Conservation (phyloP, 1,139 yeast species). For the Candida glucosophila region DNA sequence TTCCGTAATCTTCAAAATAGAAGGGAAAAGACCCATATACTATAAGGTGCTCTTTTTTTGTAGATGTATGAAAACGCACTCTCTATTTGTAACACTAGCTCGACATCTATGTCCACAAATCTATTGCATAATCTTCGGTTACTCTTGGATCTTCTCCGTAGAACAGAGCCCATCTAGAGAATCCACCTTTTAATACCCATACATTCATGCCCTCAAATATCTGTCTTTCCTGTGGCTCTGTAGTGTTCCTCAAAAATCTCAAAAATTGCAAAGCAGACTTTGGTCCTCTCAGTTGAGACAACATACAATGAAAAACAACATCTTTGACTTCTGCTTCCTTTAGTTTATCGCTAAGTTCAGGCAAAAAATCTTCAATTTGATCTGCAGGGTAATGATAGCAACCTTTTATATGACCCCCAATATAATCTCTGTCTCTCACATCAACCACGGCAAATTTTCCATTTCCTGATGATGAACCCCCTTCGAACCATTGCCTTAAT, state of each 20-base stretch:
- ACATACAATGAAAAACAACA: conserved; percentile 83
- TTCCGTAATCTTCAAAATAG: too few relatives aligned
- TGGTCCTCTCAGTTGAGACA: conserved; percentile 89
- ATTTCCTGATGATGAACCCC: conserved; percentile 22
- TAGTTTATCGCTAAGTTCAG: conserved; percentile 32
- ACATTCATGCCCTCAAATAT: conserved; percentile 38
- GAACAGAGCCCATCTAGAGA: conserved; percentile 67
- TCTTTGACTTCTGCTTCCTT: conserved; percentile 28
- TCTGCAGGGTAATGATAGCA: conserved; percentile 57
- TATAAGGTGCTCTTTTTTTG: too few relatives aligned
- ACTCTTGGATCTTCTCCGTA: conserved; percentile 61
- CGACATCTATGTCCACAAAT: conserved; percentile 50
- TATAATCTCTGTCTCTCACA: conserved; percentile 73
- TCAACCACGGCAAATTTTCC: conserved; percentile 65
- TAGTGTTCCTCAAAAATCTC: conserved; percentile 38
- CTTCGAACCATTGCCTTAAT: conserved; percentile 37
- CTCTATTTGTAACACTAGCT: too few relatives aligned
- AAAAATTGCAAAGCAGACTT: conserved; percentile 64
- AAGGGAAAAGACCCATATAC: conserved; percentile 1
- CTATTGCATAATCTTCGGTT: conserved; percentile 59
- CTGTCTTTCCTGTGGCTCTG: conserved; percentile 16
- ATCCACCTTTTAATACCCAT: conserved; percentile 78
- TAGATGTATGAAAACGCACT: too few relatives aligned
- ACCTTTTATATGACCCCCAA: conserved; percentile 61
- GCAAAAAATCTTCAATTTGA: conserved; percentile 32